Evolutionary conservation across 352 stramenopile species (phyloP).

Genomic region (Phytopythium montanum): DNA sequence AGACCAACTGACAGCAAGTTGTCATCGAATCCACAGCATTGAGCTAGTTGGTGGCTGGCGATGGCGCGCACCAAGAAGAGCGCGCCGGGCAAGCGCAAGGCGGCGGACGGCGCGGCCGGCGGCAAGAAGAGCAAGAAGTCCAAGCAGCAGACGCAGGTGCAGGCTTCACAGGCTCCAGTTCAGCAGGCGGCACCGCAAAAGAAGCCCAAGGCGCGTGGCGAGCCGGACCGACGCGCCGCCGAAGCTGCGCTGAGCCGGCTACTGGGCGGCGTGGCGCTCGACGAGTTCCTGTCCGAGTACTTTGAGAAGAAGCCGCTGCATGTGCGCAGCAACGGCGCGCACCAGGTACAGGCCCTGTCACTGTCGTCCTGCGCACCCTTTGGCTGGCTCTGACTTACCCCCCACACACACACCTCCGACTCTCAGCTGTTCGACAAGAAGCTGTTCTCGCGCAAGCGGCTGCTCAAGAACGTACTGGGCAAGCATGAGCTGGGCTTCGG

Average conservation of each 20-base stretch:
- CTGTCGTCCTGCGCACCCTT: no score
- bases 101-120: conserved; percentile 12
- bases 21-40: background rate
- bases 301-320: conserved; percentile 87
- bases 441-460: conserved; percentile 66
- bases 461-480: conserved; percentile 52
- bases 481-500: conserved; percentile 54
- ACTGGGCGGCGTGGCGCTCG: conserved; percentile 59
- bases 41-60: background rate
- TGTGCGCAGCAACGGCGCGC: conserved; percentile 44
- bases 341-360: conserved; percentile 15
- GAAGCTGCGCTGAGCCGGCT: conserved; percentile 38
- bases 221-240: conserved; percentile 19
- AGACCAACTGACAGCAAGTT: no score
- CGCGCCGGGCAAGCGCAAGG: conserved; percentile 36
- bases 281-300: conserved; percentile 61
- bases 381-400: background rate
- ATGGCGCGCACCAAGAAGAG: conserved; percentile 53
- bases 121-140: conserved; percentile 32
- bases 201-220: conserved; percentile 10
- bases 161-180: no score
- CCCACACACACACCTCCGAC: no score
- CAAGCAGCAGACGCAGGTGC: conserved; percentile 16
- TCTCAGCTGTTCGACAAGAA: conserved; percentile 42
- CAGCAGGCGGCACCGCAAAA: conserved; percentile 6